A percentile compares a stretch with the other conserved stretches of the same genome.
phyloP scores from a whole-genome alignment of 805 yeast genomes.

The Candida caryicola region DNA sequence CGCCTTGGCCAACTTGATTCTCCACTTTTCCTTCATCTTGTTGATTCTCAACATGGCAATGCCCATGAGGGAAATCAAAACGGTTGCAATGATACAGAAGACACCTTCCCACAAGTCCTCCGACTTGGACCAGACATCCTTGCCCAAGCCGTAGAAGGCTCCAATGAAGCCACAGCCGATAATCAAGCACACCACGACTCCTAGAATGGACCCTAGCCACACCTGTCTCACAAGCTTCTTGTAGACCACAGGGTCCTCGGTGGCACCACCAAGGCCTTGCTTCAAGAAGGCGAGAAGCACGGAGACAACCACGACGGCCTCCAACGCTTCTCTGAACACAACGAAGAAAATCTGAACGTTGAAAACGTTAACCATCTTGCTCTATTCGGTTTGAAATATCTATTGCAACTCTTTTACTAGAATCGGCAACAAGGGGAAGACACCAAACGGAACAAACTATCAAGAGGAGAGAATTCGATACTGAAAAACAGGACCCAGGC shows the following conservation, averaged over 20 bases:
- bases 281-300: constrained; percentile 27
- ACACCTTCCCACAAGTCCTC: constrained; percentile 28
- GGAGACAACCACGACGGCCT: constrained; percentile 25
- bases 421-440: not conserved
- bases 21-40: constrained; percentile 30
- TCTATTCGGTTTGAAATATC: not conserved
- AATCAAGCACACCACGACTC: constrained; percentile 19
- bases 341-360: constrained; percentile 26
- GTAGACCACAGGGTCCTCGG: constrained; percentile 19
- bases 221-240: constrained; percentile 19
- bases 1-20: constrained; percentile 27
- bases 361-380: constrained; percentile 23
- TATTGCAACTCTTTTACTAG: not conserved
- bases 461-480: not conserved
- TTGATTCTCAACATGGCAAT: constrained; percentile 29
- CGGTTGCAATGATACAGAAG: constrained; percentile 24
- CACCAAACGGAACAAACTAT: not conserved
- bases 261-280: constrained; percentile 24
- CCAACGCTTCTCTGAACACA: constrained; percentile 25
- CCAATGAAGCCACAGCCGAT: constrained; percentile 24
- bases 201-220: constrained; percentile 21
- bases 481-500: too few relatives aligned
- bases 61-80: constrained; percentile 26
- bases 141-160: constrained; percentile 20
- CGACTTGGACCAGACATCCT: constrained; percentile 21